These are phyloP conservation scores for Cordyceps farinosa DNA, from an alignment of 2,329 filamentous ascomycete species.

Conservation along the genomic window DNA sequence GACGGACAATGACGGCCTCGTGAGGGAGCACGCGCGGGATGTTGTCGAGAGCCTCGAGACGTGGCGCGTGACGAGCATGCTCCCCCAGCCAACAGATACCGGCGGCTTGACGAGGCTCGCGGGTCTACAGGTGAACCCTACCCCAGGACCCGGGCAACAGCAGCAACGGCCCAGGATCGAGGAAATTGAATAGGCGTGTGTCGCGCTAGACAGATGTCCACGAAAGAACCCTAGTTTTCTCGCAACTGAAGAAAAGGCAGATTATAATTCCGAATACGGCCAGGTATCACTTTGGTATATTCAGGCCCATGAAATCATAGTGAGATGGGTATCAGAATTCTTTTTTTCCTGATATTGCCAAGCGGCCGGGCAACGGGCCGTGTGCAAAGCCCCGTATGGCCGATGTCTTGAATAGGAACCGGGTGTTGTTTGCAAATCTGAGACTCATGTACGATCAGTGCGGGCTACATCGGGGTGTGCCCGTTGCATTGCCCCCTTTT, in stretches of 20 bases:
- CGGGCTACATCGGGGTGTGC: background rate
- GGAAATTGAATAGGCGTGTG: slow-evolving; percentile 53
- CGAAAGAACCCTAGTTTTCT: background rate
- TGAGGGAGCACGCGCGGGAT: slow-evolving; percentile 62
- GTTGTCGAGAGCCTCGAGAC: slow-evolving; percentile 64
- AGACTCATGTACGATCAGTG: no score
- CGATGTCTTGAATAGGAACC: no score
- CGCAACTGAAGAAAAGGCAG: background rate
- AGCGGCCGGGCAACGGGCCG: no score
- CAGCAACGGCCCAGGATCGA: slow-evolving; percentile 47
- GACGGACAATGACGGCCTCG: slow-evolving; percentile 66
- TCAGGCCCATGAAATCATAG: no score
- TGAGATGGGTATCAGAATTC: no score
- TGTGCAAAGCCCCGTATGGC: no score
- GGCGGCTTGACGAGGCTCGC: slow-evolving; percentile 33
- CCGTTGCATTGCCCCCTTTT: background rate
- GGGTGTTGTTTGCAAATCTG: no score
- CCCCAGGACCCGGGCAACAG: background rate
- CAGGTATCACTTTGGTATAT: no score
- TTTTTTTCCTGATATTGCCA: no score
- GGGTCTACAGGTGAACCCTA: slow-evolving; percentile 37
- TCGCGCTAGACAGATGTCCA: background rate
- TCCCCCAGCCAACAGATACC: slow-evolving; percentile 30
- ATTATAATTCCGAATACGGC: no score
- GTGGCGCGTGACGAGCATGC: slow-evolving; percentile 53